Conservation (phyloP, 2,329 filamentous ascomycete genomes). For the Phoma sp. region DNA sequence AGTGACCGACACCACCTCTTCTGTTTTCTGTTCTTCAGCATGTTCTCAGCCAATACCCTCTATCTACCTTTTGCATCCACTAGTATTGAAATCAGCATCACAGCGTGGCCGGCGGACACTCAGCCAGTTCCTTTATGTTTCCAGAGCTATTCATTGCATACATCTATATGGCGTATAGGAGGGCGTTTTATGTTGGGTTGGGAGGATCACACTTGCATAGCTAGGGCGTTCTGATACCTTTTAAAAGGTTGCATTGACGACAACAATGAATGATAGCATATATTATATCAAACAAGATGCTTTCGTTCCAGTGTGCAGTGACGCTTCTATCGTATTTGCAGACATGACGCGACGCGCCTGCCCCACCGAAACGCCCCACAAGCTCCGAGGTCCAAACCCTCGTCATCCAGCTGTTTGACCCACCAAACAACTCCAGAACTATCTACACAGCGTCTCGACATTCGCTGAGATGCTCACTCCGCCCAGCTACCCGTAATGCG, state of each 20-base stretch:
- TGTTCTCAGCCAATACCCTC: conserved; percentile 43
- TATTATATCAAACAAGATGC: neutral
- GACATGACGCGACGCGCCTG: conserved; percentile 7
- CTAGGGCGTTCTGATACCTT: conserved; percentile 27
- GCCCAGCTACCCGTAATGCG: conserved; percentile 54
- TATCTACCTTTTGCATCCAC: conserved; percentile 13
- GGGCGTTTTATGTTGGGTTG: conserved; percentile 22
- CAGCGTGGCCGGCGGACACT: conserved; percentile 10
- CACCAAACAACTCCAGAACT: neutral
- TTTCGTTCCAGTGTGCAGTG: neutral
- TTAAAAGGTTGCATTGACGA: conserved; percentile 16
- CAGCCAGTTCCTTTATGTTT: conserved; percentile 4
- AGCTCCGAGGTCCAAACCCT: neutral
- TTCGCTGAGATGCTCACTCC: conserved; percentile 23
- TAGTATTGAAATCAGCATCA: conserved; percentile 12
- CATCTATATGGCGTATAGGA: conserved; percentile 16
- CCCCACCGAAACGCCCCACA: conserved; percentile 13
- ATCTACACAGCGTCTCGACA: neutral
- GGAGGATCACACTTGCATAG: conserved; percentile 33
- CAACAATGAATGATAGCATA: conserved; percentile 13
- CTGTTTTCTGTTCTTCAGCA: conserved; percentile 17
- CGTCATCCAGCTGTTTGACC: conserved; percentile 6
- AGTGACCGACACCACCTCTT: neutral
- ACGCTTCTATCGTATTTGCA: neutral
- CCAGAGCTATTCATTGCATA: neutral